Base-by-base conservation (phyloP, 2,329 filamentous ascomycete genomes). In the Fusarium tanahbumbuense region DNA sequence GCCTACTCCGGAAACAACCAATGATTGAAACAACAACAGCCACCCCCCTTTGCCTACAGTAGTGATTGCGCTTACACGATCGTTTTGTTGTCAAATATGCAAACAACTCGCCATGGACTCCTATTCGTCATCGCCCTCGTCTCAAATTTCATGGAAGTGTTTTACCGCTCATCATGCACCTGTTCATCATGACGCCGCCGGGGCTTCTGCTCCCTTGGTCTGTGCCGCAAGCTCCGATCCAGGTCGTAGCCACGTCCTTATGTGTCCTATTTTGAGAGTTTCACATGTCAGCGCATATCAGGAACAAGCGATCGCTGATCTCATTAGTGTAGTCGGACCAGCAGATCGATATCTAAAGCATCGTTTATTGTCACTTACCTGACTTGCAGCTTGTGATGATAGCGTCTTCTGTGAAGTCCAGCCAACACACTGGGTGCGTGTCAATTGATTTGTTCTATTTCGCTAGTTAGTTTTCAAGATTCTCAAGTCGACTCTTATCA, bases 321-420 rank as follows among this genome's bases (percentile, higher is more conserved):
- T 56, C 41, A 44, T 59, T 50, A 55, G 48, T 52, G 47, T 28
- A 44, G 54, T 64, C 53, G 60, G 59, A 56, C 55, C 30, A 50
- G 48, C 41, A 57, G 49, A 64, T 55, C 55, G 32, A 61, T 53
- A 53, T 28, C 28, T 25, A 10, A 34, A 48, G 46, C 20, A 37
- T 57, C 25, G 15, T 12, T 52, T 32, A n/a, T 40, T 48, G 23
- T 48, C 55, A 84, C 91, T 80, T 84, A 97, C 95, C 95, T 81
- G 91, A 92, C 77, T 93, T 92, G 82, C 94, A 98, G 72, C 93
- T 93, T 37, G 94, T 98, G 76, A 98, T 90, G 72, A 99, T 97
- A 68, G 92, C 92, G 75, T 97, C 91, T 78, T 98, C 92, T 57
- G 95, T 94, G 75, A 99, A 99, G n/a, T 91, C 92, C 41, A 99